phyloP scores from a whole-genome alignment of 1,284 basidiomycete genomes.

The Puccinia novopanici region DNA sequence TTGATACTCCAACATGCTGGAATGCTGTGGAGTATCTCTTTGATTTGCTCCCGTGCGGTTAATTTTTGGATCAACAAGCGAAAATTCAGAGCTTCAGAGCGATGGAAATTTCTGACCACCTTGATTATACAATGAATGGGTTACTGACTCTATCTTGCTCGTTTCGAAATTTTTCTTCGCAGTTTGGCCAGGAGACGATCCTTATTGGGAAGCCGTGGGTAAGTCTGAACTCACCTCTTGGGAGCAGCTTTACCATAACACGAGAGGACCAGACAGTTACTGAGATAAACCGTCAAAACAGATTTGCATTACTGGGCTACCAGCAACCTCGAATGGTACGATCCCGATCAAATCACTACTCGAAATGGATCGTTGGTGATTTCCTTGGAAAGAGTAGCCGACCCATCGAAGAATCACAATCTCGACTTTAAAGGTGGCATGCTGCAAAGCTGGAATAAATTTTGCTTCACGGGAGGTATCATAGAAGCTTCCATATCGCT shows the following conservation, averaged over 20 bases:
- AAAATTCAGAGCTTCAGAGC: neutral
- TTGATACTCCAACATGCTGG: neutral
- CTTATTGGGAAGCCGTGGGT: conserved; percentile 62
- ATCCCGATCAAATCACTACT: conserved; percentile 79
- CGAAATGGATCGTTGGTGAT: conserved; percentile 75
- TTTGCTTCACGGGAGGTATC: conserved; percentile 88
- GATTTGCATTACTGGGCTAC: conserved; percentile 74
- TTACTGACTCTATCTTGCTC: neutral
- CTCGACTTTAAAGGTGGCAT: conserved; percentile 70
- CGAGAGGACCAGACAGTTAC: conserved; percentile 33
- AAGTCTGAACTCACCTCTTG: conserved; percentile 18
- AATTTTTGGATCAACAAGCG: neutral
- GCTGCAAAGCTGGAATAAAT: conserved; percentile 68
- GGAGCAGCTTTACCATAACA: conserved; percentile 46
- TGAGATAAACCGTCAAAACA: conserved; percentile 63
- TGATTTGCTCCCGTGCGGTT: neutral
- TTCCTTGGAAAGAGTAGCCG: conserved; percentile 65
- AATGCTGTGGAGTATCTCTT: neutral
- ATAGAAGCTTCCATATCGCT: conserved; percentile 71
- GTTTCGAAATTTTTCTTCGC: neutral
- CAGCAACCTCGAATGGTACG: conserved; percentile 72
- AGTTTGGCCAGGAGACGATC: conserved; percentile 67
- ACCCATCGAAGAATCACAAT: conserved; percentile 64
- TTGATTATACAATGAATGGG: neutral
- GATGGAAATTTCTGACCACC: neutral